Evolutionary conservation across 2,329 filamentous ascomycete genomes (phyloP).

Genomic region (Rhinocladiella mackenziei): DNA sequence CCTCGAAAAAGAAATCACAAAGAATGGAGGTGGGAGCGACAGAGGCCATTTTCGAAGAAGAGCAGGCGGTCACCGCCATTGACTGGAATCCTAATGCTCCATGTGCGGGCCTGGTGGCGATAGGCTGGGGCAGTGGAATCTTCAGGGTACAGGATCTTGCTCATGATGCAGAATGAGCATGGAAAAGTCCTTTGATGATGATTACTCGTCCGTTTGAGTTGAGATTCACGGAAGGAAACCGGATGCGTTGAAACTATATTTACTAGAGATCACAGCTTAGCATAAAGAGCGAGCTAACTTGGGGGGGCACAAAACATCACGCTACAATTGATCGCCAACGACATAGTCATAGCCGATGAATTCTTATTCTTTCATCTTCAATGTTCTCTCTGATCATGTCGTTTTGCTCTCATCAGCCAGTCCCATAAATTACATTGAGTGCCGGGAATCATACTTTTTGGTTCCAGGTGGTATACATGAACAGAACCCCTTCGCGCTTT

Average conservation of each 20-base stretch:
- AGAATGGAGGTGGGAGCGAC: constrained; percentile 24
- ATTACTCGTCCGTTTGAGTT: too few relatives aligned
- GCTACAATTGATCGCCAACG: too few relatives aligned
- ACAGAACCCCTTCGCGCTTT: too few relatives aligned
- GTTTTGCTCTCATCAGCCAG: not conserved
- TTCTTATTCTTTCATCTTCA: too few relatives aligned
- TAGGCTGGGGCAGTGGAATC: constrained; percentile 63
- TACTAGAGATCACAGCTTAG: too few relatives aligned
- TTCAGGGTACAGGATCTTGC: constrained; percentile 65
- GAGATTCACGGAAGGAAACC: too few relatives aligned
- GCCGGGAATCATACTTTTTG: not conserved
- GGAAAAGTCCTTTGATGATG: too few relatives aligned
- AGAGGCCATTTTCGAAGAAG: constrained; percentile 56
- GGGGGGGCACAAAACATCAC: too few relatives aligned
- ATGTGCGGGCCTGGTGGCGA: constrained; percentile 65
- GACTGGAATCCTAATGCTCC: constrained; percentile 65
- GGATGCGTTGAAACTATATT: too few relatives aligned
- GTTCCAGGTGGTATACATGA: constrained; percentile 1
- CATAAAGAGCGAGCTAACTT: too few relatives aligned
- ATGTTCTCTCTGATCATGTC: too few relatives aligned
- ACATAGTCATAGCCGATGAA: too few relatives aligned
- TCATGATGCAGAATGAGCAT: constrained; percentile 21
- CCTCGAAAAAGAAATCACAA: constrained; percentile 7
- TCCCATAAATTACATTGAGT: constrained; percentile 3
- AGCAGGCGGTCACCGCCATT: constrained; percentile 58